Percentiles rank a stretch among this genome's conserved stretches.
Evolutionary conservation across 2,329 filamentous ascomycete species (phyloP).

Genomic region (Aspergillus amoenus): DNA sequence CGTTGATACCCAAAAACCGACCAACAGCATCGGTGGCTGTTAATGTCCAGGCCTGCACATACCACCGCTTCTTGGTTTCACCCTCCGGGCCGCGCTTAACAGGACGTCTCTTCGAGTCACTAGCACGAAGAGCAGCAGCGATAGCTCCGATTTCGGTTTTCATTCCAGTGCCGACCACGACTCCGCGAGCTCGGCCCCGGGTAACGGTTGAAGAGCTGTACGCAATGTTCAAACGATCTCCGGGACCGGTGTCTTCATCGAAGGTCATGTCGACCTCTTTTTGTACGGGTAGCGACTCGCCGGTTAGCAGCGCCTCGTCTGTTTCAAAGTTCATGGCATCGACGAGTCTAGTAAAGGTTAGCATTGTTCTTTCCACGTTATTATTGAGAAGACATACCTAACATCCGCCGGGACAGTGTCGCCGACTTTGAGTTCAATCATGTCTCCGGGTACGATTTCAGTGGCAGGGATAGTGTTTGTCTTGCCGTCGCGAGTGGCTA

Average conservation of each 20-base stretch:
- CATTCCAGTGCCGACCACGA: constrained; percentile 63
- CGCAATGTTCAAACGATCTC: constrained; percentile 61
- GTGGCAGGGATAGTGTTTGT: constrained; percentile 54
- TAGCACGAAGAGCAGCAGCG: constrained; percentile 61
- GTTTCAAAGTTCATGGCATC: constrained; percentile 72
- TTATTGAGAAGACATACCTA: constrained; percentile 41
- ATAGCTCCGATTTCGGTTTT: constrained; percentile 65
- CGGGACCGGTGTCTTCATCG: constrained; percentile 54
- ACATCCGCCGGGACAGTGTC: constrained; percentile 64
- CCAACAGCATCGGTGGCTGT: constrained; percentile 60
- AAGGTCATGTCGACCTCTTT: constrained; percentile 51
- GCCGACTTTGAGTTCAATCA: constrained; percentile 56
- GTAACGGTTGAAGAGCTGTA: constrained; percentile 64
- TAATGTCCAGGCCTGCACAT: constrained; percentile 51
- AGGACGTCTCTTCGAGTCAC: constrained; percentile 52
- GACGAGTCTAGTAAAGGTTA: constrained; percentile 47
- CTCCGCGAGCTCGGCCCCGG: constrained; percentile 58
- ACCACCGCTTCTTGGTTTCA: constrained; percentile 54
- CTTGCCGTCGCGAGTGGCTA: constrained; percentile 59
- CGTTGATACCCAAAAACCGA: constrained; percentile 65
- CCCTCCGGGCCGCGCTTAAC: constrained; percentile 54
- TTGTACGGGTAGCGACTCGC: constrained; percentile 61
- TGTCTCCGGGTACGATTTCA: constrained; percentile 64
- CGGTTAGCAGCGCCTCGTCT: constrained; percentile 66
- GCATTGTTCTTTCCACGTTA: background rate